Conservation (phyloP, 169 alveolate species). For the Babesia ovata region DNA sequence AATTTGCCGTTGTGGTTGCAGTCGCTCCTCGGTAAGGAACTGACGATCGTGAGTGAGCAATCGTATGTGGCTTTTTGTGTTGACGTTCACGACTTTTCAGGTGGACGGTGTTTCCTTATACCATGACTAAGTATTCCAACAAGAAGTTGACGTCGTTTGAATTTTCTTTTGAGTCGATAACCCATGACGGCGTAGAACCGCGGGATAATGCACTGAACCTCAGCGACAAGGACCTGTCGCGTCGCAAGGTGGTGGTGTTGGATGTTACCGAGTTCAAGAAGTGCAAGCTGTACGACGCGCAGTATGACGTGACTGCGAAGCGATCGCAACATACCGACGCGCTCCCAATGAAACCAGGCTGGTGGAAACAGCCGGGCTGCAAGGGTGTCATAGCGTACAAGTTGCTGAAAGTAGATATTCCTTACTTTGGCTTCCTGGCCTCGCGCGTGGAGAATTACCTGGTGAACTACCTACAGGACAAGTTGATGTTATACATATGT, state of each 20-base stretch:
- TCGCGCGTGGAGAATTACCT: constrained; percentile 77
- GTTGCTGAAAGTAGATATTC: constrained; percentile 71
- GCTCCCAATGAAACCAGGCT: constrained; percentile 50
- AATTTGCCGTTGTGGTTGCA: constrained; percentile 65
- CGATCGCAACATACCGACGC: constrained; percentile 19
- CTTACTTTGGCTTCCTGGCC: constrained; percentile 79
- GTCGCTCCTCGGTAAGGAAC: constrained; percentile 47
- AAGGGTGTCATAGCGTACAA: constrained; percentile 74
- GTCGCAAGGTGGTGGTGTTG: constrained; percentile 36
- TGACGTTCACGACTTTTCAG: background rate
- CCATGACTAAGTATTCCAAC: constrained; percentile 53
- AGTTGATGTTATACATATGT: constrained; percentile 67
- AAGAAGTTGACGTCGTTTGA: constrained; percentile 50
- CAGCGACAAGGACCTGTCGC: constrained; percentile 32
- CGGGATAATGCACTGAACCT: constrained; percentile 57
- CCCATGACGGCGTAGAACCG: constrained; percentile 10
- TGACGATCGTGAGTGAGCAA: constrained; percentile 56
- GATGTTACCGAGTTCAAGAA: constrained; percentile 56
- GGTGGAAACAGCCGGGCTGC: constrained; percentile 25
- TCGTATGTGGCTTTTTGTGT: constrained; percentile 38
- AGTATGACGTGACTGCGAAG: constrained; percentile 38
- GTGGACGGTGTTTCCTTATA: constrained; percentile 57
- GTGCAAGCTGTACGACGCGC: constrained; percentile 53
- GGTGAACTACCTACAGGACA: constrained; percentile 65
- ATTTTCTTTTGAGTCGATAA: constrained; percentile 53